Percentiles rank a stretch among this genome's conserved stretches.
These are phyloP conservation scores for Vitis riparia DNA, from an alignment of 164 flowering plant genomes.

Conservation along the genomic window DNA sequence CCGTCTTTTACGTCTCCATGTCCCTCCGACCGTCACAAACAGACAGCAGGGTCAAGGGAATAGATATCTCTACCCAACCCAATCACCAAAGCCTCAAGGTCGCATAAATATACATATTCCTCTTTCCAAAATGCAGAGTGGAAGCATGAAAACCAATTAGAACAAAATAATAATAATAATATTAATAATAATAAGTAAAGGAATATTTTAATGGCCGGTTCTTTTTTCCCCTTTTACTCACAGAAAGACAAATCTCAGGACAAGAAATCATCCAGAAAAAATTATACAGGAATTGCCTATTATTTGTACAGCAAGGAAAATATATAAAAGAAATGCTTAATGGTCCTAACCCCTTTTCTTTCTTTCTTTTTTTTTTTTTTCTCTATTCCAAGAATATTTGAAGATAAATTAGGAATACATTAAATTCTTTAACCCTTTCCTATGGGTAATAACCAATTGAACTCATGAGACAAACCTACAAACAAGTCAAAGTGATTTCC, in stretches of 20 bases:
- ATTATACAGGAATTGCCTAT: slow-evolving; percentile 33
- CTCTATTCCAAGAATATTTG: slow-evolving; percentile 7
- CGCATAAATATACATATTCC: no score
- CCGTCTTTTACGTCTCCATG: no score
- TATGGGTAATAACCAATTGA: slow-evolving; percentile 3
- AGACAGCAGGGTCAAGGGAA: no score
- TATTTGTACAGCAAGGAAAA: slow-evolving; percentile 26
- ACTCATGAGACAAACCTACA: slow-evolving; percentile 9
- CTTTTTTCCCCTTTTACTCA: neutral
- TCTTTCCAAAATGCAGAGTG: no score
- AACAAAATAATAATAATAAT: no score
- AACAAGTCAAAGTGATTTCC: slow-evolving; percentile 4
- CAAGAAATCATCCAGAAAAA: slow-evolving; percentile 5
- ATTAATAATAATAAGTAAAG: no score
- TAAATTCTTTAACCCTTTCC: slow-evolving; percentile 13
- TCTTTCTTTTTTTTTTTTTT: neutral
- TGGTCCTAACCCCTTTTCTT: slow-evolving; percentile 11
- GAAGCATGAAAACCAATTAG: no score
- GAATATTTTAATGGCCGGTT: no score
- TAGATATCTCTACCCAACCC: no score
- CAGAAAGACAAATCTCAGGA: neutral
- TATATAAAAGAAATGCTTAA: slow-evolving; percentile 14
- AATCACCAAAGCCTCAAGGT: no score
- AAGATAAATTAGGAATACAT: neutral
- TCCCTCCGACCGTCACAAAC: no score